phyloP scores from a whole-genome alignment of 805 yeast species.

The Saccharomycopsis fermentans region DNA sequence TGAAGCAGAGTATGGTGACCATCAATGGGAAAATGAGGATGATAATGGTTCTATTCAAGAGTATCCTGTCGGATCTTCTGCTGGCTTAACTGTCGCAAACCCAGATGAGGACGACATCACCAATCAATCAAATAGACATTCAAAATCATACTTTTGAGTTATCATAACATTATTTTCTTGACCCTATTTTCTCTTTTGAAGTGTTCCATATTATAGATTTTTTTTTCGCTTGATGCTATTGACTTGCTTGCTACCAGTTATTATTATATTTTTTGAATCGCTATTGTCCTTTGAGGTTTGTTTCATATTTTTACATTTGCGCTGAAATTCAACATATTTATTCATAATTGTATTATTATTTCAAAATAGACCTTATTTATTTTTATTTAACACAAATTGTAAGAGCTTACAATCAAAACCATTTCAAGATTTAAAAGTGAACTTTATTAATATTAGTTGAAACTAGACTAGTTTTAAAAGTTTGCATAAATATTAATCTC shows the following conservation, averaged over 20 bases:
- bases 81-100: slow-evolving; percentile 17
- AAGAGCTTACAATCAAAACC: neutral
- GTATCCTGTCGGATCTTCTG: slow-evolving; percentile 2
- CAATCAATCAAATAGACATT: neutral
- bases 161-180: neutral
- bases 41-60: slow-evolving; percentile 17
- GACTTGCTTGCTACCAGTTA: neutral
- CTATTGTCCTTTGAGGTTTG: neutral
- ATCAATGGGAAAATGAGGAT: neutral
- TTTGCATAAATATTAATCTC: neutral
- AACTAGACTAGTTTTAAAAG: too few relatives aligned
- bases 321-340: neutral
- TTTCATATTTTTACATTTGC: neutral
- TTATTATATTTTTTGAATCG: neutral
- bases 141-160: slow-evolving; percentile 5
- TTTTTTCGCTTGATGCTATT: neutral
- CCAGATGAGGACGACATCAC: slow-evolving; percentile 14
- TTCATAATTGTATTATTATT: neutral
- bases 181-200: neutral
- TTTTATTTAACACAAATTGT: neutral
- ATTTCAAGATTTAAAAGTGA: too few relatives aligned
- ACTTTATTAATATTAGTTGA: too few relatives aligned
- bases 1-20: neutral
- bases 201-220: neutral
- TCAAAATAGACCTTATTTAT: neutral